These are phyloP conservation scores for Niveomyces coronatus DNA, from an alignment of 2,329 filamentous ascomycete genomes.

Conservation along the genomic window DNA sequence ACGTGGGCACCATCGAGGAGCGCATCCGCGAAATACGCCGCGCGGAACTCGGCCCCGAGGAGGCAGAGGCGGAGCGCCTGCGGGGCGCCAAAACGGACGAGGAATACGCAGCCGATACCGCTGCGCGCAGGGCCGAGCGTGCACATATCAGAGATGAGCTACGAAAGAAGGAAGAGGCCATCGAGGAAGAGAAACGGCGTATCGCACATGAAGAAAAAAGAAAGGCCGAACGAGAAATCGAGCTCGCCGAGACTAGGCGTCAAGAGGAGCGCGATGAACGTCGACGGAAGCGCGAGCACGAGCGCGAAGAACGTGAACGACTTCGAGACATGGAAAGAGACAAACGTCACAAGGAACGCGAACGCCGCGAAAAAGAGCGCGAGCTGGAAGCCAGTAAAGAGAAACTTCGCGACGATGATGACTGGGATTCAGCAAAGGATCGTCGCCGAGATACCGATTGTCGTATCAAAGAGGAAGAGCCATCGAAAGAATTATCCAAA, in stretches of 20 bases:
- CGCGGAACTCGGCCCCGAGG: constrained; percentile 58
- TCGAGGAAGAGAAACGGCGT: constrained; percentile 50
- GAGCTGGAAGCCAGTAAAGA: constrained; percentile 18
- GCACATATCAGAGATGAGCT: constrained; percentile 52
- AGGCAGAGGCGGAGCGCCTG: constrained; percentile 52
- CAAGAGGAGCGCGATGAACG: constrained; percentile 41
- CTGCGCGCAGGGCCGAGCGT: constrained; percentile 47
- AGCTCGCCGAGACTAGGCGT: constrained; percentile 39
- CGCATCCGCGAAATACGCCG: constrained; percentile 59
- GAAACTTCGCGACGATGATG: constrained; percentile 18
- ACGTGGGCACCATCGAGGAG: constrained; percentile 55
- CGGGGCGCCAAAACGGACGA: constrained; percentile 64
- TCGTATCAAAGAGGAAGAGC: constrained; percentile 25
- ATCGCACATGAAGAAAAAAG: constrained; percentile 48
- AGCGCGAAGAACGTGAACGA: constrained; percentile 44
- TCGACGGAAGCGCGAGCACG: constrained; percentile 39
- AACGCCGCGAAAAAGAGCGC: constrained; percentile 27
- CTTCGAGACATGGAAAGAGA: constrained; percentile 30
- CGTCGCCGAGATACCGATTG: constrained; percentile 23
- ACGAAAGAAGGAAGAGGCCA: constrained; percentile 46
- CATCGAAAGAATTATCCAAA: constrained; percentile 40
- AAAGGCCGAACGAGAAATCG: constrained; percentile 36
- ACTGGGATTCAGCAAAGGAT: constrained; percentile 22
- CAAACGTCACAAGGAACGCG: constrained; percentile 29
- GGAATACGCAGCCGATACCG: constrained; percentile 60